Evolutionary conservation across 73 alveolate species (phyloP), one percentile per base, ranked within the genome.

Genomic region (Paramecium pentaurelia): DNA sequence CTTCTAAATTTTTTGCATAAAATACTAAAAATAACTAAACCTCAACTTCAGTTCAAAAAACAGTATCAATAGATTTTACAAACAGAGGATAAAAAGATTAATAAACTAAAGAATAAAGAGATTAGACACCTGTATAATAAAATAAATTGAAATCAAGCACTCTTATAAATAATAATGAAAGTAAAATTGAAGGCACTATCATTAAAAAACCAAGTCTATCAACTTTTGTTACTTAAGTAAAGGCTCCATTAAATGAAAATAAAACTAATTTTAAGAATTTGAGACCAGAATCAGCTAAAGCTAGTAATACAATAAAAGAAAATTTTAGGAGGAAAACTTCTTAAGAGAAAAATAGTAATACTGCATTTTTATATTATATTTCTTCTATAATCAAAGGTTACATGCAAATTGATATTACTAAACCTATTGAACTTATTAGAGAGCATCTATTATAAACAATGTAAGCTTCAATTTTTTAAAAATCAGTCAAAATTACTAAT

Each of bases 381-480:
- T 80, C 91, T 3, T 45, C 77, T 9, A 80, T 80, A 9, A 80
- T 80, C 0, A 80, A 64, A 80, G 91, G 77, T 5, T 80, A 80
- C 14, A 80, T 80, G 91, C 75, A 27, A 25, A 18, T 25, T 4
- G 91, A 80, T 22, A 80, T 80, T 12, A 80, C 54, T 3, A 80
- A 27, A 80, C 73, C 71, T 25, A 80, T 80, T 14, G 88, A 83
- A 58, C 77, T 71, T 27, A 83, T 83, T 7, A 71, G 92, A 27
- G 94, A 89, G 47, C 94, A 89, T 32, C 84, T 89, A 2, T 71
- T 89, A 27, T 36, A 89, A 89, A 89, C 94, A 4, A 89, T 89
- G 94, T 51, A 89, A 71, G 94, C 94, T 18, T 71, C 88, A 9
- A 40, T 51, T 28, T 89, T 71, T 54, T 89, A 84, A 32, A 77